A percentile compares a stretch with the other conserved stretches of the same genome.
These are phyloP conservation scores for Neopestalotiopsis clavispora DNA, from an alignment of 2,329 filamentous ascomycete species.

Conservation along the genomic window DNA sequence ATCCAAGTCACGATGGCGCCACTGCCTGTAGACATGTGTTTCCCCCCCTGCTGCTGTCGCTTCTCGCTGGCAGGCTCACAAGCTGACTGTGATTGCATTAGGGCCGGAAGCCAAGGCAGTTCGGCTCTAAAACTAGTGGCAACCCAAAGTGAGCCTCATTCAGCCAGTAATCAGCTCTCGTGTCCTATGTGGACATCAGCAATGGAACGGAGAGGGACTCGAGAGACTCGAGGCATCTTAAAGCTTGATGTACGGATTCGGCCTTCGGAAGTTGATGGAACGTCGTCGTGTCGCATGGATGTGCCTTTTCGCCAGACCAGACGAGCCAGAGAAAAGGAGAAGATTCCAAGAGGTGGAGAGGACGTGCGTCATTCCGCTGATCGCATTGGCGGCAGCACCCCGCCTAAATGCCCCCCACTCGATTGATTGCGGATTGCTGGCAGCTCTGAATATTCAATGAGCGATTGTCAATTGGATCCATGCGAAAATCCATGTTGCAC, in stretches of 20 bases:
- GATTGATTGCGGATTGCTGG: too few species aligned
- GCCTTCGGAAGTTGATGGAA: not conserved
- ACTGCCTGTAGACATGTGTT: not conserved
- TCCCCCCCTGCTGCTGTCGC: not conserved
- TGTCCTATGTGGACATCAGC: not conserved
- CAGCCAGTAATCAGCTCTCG: not conserved
- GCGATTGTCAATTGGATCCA: not conserved
- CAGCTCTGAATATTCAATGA: not conserved
- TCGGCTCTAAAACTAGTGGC: not conserved
- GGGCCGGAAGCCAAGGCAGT: not conserved
- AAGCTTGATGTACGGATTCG: not conserved
- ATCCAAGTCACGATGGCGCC: not conserved
- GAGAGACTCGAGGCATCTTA: not conserved
- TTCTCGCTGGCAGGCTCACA: not conserved
- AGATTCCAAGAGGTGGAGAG: not conserved
- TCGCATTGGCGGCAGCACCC: constrained; percentile 3
- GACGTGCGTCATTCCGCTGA: constrained; percentile 12
- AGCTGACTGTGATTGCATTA: not conserved
- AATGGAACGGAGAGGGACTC: not conserved
- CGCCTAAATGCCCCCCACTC: not conserved
- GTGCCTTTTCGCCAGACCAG: not conserved
- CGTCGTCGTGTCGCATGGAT: not conserved
- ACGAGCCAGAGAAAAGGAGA: not conserved
- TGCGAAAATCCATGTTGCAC: constrained; percentile 6
- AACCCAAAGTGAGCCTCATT: not conserved